A percentile compares a stretch with the other conserved stretches of the same genome.
Conservation (phyloP, 352 stramenopile species). For the Phytophthora fragariae region DNA sequence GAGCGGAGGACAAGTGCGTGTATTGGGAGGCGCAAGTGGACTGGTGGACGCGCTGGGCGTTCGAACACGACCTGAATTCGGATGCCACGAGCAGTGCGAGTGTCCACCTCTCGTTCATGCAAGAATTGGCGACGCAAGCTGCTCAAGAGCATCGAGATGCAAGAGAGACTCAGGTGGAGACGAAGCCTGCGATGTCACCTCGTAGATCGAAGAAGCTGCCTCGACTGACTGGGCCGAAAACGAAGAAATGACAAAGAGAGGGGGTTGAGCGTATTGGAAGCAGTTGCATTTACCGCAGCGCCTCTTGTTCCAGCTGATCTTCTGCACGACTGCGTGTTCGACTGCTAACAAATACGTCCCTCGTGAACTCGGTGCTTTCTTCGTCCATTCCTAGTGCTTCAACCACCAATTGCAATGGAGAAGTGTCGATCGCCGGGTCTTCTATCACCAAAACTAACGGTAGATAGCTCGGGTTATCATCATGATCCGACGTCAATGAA, state of each 20-base stretch:
- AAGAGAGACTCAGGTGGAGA: background rate
- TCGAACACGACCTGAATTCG: slow-evolving; percentile 16
- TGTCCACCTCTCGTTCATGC: slow-evolving; percentile 31
- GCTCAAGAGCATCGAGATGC: slow-evolving; percentile 18
- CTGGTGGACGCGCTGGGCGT: slow-evolving; percentile 33
- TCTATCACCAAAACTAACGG: slow-evolving; percentile 24
- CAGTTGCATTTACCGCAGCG: slow-evolving; percentile 5
- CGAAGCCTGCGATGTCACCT: no score
- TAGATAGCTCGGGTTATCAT: background rate
- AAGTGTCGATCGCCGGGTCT: background rate
- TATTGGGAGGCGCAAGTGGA: slow-evolving; percentile 32
- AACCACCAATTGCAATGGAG: slow-evolving; percentile 20
- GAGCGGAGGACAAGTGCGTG: slow-evolving; percentile 17
- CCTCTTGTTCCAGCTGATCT: background rate
- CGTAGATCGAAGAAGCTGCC: background rate
- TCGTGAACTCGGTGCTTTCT: slow-evolving; percentile 15
- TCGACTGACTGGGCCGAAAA: background rate
- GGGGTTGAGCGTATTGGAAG: background rate
- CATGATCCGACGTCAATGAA: slow-evolving; percentile 1
- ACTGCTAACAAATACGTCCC: slow-evolving; percentile 2
- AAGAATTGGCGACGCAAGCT: slow-evolving; percentile 19
- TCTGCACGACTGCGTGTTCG: slow-evolving; percentile 1
- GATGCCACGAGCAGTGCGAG: slow-evolving; percentile 11
- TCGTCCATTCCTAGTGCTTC: slow-evolving; percentile 25
- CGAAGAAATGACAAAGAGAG: background rate